Conservation (phyloP, 352 stramenopile genomes). For the Thalassiosira livingstoniorum region DNA sequence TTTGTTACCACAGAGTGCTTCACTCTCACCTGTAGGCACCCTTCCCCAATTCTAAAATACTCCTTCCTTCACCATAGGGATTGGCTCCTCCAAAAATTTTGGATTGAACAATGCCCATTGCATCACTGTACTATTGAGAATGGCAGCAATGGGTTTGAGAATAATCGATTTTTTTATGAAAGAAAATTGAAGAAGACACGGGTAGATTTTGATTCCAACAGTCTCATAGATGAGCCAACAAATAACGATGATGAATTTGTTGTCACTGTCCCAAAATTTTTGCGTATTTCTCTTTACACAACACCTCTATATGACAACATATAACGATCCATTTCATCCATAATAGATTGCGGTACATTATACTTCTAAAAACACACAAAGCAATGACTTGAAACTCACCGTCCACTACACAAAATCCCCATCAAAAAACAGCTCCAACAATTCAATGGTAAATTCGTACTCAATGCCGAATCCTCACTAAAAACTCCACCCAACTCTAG, state of each 20-base stretch:
- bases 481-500: slow-evolving; percentile 73
- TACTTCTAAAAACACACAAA: neutral
- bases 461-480: slow-evolving; percentile 67
- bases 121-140: slow-evolving; percentile 25
- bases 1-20: no score
- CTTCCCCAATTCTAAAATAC: slow-evolving; percentile 43
- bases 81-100: slow-evolving; percentile 46
- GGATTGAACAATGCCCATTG: slow-evolving; percentile 47
- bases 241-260: no score
- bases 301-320: neutral
- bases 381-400: slow-evolving; percentile 25
- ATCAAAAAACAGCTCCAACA: slow-evolving; percentile 79
- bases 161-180: no score
- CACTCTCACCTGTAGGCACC: slow-evolving; percentile 38
- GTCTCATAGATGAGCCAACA: no score
- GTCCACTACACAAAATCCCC: slow-evolving; percentile 75
- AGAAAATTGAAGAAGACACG: no score
- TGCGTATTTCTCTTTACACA: neutral
- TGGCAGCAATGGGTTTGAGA: no score
- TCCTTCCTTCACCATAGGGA: slow-evolving; percentile 42
- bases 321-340: neutral
- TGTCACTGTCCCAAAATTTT: no score
- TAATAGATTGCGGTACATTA: neutral
- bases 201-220: no score
- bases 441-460: slow-evolving; percentile 82